Conservation (phyloP, 139 green algal genomes). For the Ostreobium quekettii region DNA sequence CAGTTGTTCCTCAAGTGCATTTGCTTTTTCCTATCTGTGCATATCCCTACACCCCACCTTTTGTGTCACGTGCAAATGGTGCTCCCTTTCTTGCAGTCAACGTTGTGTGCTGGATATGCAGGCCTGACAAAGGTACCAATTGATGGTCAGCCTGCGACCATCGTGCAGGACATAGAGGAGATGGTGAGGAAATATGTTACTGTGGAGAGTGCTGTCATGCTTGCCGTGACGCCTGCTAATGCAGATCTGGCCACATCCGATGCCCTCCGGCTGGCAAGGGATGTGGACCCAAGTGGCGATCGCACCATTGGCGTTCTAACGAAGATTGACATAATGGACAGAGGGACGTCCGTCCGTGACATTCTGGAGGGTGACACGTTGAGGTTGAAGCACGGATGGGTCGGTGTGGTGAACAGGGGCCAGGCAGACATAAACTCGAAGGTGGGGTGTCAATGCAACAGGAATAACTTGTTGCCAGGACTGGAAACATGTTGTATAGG, state of each 20-base stretch:
- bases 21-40: no score
- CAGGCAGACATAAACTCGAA: slow-evolving; percentile 83
- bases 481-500: no score
- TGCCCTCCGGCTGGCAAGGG: slow-evolving; percentile 82
- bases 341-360: slow-evolving; percentile 72
- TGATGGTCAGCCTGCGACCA: slow-evolving; percentile 84
- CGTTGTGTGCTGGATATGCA: slow-evolving; percentile 29
- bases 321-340: slow-evolving; percentile 99
- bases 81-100: neutral
- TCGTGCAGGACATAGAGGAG: slow-evolving; percentile 88
- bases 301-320: slow-evolving; percentile 61
- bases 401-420: slow-evolving; percentile 85
- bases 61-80: neutral
- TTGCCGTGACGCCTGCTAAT: slow-evolving; percentile 94
- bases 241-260: slow-evolving; percentile 90
- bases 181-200: slow-evolving; percentile 91
- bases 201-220: slow-evolving; percentile 74
- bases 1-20: no score
- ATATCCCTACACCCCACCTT: no score
- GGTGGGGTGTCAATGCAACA: slow-evolving; percentile 24
- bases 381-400: slow-evolving; percentile 79
- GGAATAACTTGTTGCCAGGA: no score
- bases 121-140: slow-evolving; percentile 94
- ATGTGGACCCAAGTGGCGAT: slow-evolving; percentile 67
- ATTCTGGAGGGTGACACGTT: slow-evolving; percentile 67